Evolutionary conservation across 2,329 filamentous ascomycete species (phyloP).

Genomic region (Epichloe scottii): DNA sequence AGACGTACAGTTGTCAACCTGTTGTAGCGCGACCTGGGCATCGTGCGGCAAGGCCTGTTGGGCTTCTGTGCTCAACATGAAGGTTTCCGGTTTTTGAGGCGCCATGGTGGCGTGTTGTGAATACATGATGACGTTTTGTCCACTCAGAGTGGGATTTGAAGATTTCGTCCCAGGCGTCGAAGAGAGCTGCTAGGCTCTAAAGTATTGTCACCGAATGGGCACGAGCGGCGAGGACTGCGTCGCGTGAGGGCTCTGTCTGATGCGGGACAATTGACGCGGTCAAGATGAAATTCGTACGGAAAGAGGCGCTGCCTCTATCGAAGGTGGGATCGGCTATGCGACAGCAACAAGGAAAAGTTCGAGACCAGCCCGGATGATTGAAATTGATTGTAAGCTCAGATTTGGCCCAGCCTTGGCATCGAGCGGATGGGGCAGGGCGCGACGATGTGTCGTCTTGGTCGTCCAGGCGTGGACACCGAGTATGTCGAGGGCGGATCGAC

Average conservation of each 20-base stretch:
- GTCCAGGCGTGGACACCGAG: slow-evolving; percentile 24
- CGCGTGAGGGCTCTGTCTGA: not conserved
- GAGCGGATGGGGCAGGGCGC: slow-evolving; percentile 26
- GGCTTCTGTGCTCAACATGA: slow-evolving; percentile 94
- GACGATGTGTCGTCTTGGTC: slow-evolving; percentile 19
- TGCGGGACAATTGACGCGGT: not conserved
- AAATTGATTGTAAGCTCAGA: slow-evolving; percentile 16
- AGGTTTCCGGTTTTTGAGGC: slow-evolving; percentile 94
- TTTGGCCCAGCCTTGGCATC: slow-evolving; percentile 32
- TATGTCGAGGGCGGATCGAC: slow-evolving; percentile 14
- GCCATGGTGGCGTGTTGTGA: slow-evolving; percentile 78
- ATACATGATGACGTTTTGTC: slow-evolving; percentile 48
- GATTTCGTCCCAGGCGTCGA: not conserved
- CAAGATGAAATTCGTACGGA: slow-evolving; percentile 2
- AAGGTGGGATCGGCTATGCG: slow-evolving; percentile 5
- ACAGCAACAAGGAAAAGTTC: slow-evolving; percentile 20
- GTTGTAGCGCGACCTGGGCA: slow-evolving; percentile 91
- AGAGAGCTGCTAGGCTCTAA: not conserved
- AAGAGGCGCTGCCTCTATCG: slow-evolving; percentile 23
- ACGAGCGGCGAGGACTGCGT: not conserved
- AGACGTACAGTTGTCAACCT: slow-evolving; percentile 86
- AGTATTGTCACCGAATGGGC: not conserved
- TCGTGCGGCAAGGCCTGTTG: slow-evolving; percentile 94
- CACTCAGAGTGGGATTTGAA: slow-evolving; percentile 6
- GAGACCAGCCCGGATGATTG: slow-evolving; percentile 36